Percentiles rank a stretch among this genome's conserved stretches.
Conservation (phyloP, 2,329 filamentous ascomycete species). For the Aspergillus oerlinghausenensis region DNA sequence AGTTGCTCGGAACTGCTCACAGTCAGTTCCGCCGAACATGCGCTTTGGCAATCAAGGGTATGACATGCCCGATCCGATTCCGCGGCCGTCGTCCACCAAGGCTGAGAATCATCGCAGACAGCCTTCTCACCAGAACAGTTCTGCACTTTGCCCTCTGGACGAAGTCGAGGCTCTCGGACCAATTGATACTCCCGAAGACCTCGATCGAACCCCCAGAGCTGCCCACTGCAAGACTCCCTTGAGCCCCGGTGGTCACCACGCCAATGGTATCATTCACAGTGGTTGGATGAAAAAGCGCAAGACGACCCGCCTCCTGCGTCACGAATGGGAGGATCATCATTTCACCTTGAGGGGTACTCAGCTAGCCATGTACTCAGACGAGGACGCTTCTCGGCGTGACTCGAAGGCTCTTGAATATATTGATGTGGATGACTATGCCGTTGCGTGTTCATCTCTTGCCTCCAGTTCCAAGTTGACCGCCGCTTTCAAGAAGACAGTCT, state of each 20-base stretch:
- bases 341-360: constrained; percentile 75
- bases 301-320: constrained; percentile 72
- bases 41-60: constrained; percentile 14
- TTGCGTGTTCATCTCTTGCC: constrained; percentile 65
- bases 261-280: constrained; percentile 52
- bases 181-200: constrained; percentile 29
- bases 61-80: constrained; percentile 38
- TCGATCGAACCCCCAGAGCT: constrained; percentile 17
- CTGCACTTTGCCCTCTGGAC: constrained; percentile 15
- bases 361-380: constrained; percentile 40
- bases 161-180: constrained; percentile 22
- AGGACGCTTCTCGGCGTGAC: constrained; percentile 15
- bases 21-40: constrained; percentile 20
- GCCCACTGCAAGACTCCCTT: neutral
- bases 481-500: constrained; percentile 64
- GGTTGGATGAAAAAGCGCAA: constrained; percentile 57
- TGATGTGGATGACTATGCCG: constrained; percentile 49
- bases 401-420: constrained; percentile 69
- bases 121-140: neutral
- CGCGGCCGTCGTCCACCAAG: constrained; percentile 41
- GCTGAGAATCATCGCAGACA: constrained; percentile 9
- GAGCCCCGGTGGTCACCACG: constrained; percentile 40
- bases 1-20: too few relatives aligned
- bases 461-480: constrained; percentile 77
- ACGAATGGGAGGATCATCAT: constrained; percentile 89